Conservation (phyloP, 208 protist genomes). For the Trichomonas vaginalis region DNA sequence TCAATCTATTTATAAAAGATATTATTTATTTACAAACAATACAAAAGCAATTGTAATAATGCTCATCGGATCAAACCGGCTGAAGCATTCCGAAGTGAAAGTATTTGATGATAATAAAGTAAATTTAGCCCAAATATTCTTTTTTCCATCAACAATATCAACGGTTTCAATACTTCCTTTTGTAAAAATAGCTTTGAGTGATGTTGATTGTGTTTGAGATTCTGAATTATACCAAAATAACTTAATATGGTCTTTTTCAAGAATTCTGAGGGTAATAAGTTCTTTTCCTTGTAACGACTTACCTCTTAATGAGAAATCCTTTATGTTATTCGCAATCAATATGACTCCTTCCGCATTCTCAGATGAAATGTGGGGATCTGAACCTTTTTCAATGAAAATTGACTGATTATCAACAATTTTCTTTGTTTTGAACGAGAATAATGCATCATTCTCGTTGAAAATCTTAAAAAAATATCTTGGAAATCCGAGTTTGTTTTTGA, state of each 20-base stretch:
- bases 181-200: background rate
- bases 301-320: background rate
- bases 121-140: background rate
- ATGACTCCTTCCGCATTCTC: background rate
- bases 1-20: too few relatives aligned
- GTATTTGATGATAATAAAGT: background rate
- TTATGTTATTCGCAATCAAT: background rate
- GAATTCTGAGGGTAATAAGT: background rate
- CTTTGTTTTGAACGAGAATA: background rate
- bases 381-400: background rate
- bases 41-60: background rate
- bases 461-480: background rate
- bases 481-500: background rate
- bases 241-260: background rate
- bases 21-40: background rate
- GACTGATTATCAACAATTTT: background rate
- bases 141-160: background rate
- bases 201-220: background rate
- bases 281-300: background rate
- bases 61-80: background rate
- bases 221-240: background rate
- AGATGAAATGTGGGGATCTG: background rate
- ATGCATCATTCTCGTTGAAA: background rate
- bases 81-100: background rate
- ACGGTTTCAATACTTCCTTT: background rate